These are phyloP conservation scores for Lactarius deliciosus DNA, from an alignment of 768 basidiomycete genomes.

Conservation along the genomic window DNA sequence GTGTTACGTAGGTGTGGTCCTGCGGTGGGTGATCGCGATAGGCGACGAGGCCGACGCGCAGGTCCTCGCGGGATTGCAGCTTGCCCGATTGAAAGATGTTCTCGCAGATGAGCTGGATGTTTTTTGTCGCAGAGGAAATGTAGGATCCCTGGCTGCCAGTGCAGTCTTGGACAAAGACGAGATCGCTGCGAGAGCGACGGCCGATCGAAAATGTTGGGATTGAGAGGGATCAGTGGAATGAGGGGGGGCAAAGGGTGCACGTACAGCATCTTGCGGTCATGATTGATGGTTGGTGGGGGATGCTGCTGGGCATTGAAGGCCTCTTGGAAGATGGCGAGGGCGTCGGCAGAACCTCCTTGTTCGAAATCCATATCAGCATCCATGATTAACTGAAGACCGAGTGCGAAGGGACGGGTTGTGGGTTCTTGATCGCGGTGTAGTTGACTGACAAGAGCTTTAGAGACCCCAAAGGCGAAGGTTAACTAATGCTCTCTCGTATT, in stretches of 20 bases:
- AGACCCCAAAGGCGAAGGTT: slow-evolving; percentile 13
- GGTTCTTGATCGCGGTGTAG: slow-evolving; percentile 4
- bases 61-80: slow-evolving; percentile 82
- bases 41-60: slow-evolving; percentile 89
- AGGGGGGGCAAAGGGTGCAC: slow-evolving; percentile 35
- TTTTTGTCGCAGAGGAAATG: slow-evolving; percentile 92
- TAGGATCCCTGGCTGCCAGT: slow-evolving; percentile 90
- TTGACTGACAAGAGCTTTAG: slow-evolving; percentile 1
- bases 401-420: slow-evolving; percentile 8
- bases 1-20: slow-evolving; percentile 91
- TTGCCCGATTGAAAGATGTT: slow-evolving; percentile 94
- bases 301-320: slow-evolving; percentile 38
- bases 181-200: slow-evolving; percentile 54
- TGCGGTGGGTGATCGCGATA: slow-evolving; percentile 98
- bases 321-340: slow-evolving; percentile 38
- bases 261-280: slow-evolving; percentile 72
- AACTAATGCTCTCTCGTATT: slow-evolving; percentile 20
- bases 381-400: slow-evolving; percentile 45
- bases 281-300: slow-evolving; percentile 39
- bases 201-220: slow-evolving; percentile 5
- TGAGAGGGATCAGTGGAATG: slow-evolving; percentile 4
- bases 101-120: slow-evolving; percentile 93
- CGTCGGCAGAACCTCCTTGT: slow-evolving; percentile 33
- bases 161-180: slow-evolving; percentile 95
- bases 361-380: slow-evolving; percentile 81